Conservation (phyloP, 345 rosid genomes). For the Camelina sativa region DNA sequence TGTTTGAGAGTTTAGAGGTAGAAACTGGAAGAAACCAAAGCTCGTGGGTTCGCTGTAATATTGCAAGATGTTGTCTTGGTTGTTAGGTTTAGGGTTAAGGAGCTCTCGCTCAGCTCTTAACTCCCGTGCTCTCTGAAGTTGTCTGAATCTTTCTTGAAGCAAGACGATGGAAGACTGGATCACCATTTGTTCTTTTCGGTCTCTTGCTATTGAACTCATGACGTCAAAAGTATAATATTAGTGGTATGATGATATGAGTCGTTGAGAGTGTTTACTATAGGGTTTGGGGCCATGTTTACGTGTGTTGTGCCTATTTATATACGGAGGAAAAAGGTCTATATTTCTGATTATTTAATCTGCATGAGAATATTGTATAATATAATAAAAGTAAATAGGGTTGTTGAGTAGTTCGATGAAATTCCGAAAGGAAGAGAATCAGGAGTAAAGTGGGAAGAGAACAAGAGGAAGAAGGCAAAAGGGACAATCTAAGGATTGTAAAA, state of each 20-base stretch:
- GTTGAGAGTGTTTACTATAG: conserved; percentile 30
- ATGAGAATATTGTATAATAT: conserved; percentile 34
- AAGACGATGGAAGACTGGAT: conserved; percentile 68
- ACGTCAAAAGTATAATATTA: conserved; percentile 15
- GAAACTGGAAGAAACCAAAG: conserved; percentile 54
- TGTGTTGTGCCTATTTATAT: conserved; percentile 45
- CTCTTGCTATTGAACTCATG: conserved; percentile 52
- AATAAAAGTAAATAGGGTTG: conserved; percentile 32
- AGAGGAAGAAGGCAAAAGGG: conserved; percentile 54
- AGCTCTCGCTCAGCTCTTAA: conserved; percentile 70
- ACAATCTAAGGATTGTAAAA: conserved; percentile 58
- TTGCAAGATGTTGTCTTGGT: conserved; percentile 36
- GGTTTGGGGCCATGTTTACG: conserved; percentile 32
- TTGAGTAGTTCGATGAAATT: conserved; percentile 54
- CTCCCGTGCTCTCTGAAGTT: conserved; percentile 63
- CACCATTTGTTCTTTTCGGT: conserved; percentile 51
- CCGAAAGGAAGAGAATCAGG: conserved; percentile 63
- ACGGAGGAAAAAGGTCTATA: conserved; percentile 35
- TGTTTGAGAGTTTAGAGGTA: conserved; percentile 44
- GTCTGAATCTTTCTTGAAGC: conserved; percentile 77
- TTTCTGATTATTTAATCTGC: conserved; percentile 34
- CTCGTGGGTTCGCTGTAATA: conserved; percentile 47
- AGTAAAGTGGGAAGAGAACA: conserved; percentile 61
- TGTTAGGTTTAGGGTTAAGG: conserved; percentile 43
- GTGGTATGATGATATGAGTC: conserved; percentile 23